phyloP scores from a whole-genome alignment of 345 rosid species.

The Hibiscus trionum region DNA sequence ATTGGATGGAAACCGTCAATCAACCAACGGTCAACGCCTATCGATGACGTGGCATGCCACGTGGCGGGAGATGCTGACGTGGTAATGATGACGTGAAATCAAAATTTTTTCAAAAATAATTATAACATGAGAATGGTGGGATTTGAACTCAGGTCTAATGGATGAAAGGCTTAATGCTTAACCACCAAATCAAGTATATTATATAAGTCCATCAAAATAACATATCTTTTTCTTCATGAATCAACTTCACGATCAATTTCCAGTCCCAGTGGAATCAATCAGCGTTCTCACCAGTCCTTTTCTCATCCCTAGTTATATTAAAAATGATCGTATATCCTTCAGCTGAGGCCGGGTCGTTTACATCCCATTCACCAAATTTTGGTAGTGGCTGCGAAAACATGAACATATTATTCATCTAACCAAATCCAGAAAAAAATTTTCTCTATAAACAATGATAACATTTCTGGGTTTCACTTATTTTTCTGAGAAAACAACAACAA shows the following conservation, averaged over 20 bases:
- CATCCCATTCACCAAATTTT: slow-evolving; percentile 98
- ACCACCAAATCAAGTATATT: too few relatives aligned
- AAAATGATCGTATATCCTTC: slow-evolving; percentile 92
- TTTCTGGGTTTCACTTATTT: background rate
- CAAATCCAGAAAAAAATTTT: background rate
- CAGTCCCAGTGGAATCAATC: slow-evolving; percentile 37
- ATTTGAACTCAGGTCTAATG: too few relatives aligned
- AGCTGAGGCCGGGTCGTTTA: slow-evolving; percentile 95
- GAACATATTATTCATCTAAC: background rate
- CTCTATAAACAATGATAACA: background rate
- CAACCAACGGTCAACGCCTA: too few relatives aligned
- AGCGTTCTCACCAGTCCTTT: slow-evolving; percentile 70
- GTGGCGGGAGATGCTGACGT: too few relatives aligned
- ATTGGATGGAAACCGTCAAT: too few relatives aligned
- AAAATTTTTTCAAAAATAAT: too few relatives aligned
- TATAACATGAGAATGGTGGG: too few relatives aligned
- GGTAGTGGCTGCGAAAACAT: slow-evolving; percentile 44
- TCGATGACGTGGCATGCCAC: too few relatives aligned
- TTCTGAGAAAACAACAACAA: background rate
- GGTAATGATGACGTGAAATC: too few relatives aligned
- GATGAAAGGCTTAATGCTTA: too few relatives aligned
- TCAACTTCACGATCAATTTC: slow-evolving; percentile 3
- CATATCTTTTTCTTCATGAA: too few relatives aligned
- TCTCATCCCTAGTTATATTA: slow-evolving; percentile 93
- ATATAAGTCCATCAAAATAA: too few relatives aligned